Conservation (phyloP, 1,284 basidiomycete species). For the Ganoderma resinaceum region DNA sequence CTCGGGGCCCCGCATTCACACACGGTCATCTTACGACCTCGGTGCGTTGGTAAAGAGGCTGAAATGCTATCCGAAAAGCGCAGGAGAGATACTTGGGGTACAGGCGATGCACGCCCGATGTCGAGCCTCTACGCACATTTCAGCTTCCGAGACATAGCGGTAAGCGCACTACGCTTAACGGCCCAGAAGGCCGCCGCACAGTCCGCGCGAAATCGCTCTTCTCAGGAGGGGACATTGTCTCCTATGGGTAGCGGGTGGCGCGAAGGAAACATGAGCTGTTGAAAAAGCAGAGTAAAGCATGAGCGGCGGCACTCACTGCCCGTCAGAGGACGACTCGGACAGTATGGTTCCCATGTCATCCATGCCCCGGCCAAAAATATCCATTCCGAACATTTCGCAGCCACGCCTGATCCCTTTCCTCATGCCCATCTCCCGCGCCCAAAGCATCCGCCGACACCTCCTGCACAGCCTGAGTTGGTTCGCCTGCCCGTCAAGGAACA, state of each 20-base stretch:
- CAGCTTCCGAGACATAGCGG: too few species aligned
- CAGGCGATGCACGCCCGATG: too few species aligned
- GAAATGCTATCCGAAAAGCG: too few species aligned
- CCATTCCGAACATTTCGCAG: neutral
- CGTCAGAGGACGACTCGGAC: neutral
- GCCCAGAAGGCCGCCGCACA: too few species aligned
- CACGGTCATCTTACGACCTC: neutral
- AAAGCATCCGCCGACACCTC: neutral
- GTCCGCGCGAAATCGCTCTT: too few species aligned
- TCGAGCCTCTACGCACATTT: too few species aligned
- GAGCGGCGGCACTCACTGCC: neutral
- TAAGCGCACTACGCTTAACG: too few species aligned
- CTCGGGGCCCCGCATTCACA: neutral
- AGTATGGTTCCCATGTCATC: neutral
- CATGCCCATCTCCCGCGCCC: neutral
- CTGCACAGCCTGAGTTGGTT: neutral
- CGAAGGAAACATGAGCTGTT: neutral
- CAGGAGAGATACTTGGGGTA: too few species aligned
- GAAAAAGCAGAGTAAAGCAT: neutral
- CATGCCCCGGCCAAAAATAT: neutral
- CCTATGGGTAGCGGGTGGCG: neutral
- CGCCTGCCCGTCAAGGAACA: neutral
- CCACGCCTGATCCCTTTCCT: neutral
- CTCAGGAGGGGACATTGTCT: too few species aligned
- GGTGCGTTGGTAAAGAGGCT: neutral